Conservation (phyloP, 2,329 filamentous ascomycete species). For the Atkinsonella texensis region DNA sequence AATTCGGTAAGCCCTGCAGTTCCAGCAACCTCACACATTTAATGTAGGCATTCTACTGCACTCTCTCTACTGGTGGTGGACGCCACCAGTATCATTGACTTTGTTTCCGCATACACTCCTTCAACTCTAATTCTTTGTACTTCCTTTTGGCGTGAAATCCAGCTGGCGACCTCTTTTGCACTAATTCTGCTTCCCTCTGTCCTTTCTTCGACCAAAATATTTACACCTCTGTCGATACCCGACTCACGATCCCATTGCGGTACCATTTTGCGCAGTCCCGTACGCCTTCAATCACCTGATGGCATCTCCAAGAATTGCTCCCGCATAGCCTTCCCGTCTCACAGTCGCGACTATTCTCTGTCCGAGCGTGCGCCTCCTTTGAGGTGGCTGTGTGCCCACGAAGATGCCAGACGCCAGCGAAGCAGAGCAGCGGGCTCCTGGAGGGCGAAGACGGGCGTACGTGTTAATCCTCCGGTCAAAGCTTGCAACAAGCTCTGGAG, state of each 20-base stretch:
- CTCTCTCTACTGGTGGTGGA: not conserved
- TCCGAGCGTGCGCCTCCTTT: conserved; percentile 5
- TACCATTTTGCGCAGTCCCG: not conserved
- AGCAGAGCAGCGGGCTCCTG: conserved; percentile 9
- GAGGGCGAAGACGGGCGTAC: conserved; percentile 26
- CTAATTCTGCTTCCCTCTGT: not conserved
- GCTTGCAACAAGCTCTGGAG: not conserved
- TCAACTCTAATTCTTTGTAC: not conserved
- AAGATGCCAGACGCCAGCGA: conserved; percentile 13
- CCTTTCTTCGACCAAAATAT: not conserved
- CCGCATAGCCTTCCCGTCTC: conserved; percentile 5
- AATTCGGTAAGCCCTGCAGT: not conserved
- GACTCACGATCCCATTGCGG: not conserved
- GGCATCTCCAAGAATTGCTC: conserved; percentile 3
- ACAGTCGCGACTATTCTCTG: not conserved
- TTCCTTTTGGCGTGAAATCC: not conserved
- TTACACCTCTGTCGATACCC: not conserved
- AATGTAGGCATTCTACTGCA: not conserved
- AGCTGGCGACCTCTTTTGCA: not conserved
- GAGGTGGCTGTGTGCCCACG: conserved; percentile 10
- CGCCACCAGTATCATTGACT: not conserved
- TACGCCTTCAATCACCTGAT: not conserved
- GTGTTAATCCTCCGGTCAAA: conserved; percentile 10
- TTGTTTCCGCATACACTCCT: not conserved
- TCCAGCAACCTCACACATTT: conserved; percentile 1